Base-by-base conservation (phyloP, 306 rosid genomes). In the Leucaena leucocephala region DNA sequence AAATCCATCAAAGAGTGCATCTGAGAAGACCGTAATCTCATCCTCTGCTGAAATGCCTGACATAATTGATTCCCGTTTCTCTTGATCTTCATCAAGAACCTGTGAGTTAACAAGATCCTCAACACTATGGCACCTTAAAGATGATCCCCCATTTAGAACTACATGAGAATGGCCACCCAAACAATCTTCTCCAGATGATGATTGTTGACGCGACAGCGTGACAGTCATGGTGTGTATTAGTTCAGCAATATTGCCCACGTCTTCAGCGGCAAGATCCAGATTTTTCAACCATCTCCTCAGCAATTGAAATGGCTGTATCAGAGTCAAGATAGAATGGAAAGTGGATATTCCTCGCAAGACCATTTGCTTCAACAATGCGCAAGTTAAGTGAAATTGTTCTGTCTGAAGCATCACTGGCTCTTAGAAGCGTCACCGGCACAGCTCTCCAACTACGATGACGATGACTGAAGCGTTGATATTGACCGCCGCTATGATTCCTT, bases 231-330 rank as follows among this genome's bases (percentile, higher is more conserved):
- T 76, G 59, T 86, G 85, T 42, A 94, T 85, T 71, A 94, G 80
- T 87, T 89, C 91, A 7, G 94, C 92, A 75, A 89, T 87, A 78
- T 85, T 81, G 35, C 75, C 54, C 50, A 90, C 90, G 38, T 94
- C 90, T 68, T 86, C 94, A 36, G 66, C 75, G 14, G 82, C 59
- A 21, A 94, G 92, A 75, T 81, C 94, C 69, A 92, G 93, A 52
- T 90, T 88, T n/a, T 77, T 90, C 97, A 64, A 91, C 98, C 98
- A 94, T 94, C 92, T 94, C 98, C 84, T 81, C 87, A 71, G 97
- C 93, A 77, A 94, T 88, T 75, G 97, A 85, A 72, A 87, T 75
- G 27, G 88, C 87, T 33, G 98, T 92, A 76, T 94, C 98, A n/a
- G 91, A 81, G 52, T 86, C 83, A 3, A 86, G 85, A 81, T 86